A percentile compares a stretch with the other conserved stretches of the same genome.
These are phyloP conservation scores for Stygiomarasmius scandens DNA, from an alignment of 1,284 basidiomycete species.

Conservation along the genomic window DNA sequence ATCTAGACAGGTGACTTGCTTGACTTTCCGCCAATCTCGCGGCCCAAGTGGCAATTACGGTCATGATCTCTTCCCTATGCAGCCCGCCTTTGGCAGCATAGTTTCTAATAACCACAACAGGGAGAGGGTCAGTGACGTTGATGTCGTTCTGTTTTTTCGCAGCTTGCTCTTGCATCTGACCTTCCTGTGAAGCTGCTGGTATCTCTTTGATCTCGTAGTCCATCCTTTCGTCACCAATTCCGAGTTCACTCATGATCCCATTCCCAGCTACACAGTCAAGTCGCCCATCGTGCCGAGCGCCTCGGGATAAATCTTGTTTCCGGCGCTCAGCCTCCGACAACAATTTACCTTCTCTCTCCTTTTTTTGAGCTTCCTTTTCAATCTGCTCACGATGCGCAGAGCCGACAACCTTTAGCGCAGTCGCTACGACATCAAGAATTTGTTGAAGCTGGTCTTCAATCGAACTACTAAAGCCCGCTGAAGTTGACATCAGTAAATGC, in stretches of 20 bases:
- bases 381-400: constrained; percentile 50
- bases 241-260: constrained; percentile 83
- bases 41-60: constrained; percentile 85
- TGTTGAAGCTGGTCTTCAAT: constrained; percentile 86
- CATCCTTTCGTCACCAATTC: constrained; percentile 72
- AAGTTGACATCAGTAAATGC: constrained; percentile 8
- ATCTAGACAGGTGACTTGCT: too few species aligned
- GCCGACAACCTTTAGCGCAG: constrained; percentile 71
- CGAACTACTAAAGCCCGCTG: constrained; percentile 85
- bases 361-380: constrained; percentile 39
- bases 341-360: constrained; percentile 31
- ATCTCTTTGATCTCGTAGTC: constrained; percentile 35
- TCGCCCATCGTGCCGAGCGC: constrained; percentile 72
- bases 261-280: constrained; percentile 82
- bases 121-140: constrained; percentile 64
- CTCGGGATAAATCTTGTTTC: constrained; percentile 17
- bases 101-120: constrained; percentile 85
- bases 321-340: constrained; percentile 38
- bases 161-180: constrained; percentile 20
- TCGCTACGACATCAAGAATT: constrained; percentile 81
- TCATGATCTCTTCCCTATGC: constrained; percentile 74
- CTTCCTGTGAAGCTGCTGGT: constrained; percentile 32
- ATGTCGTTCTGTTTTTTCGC: constrained; percentile 29
- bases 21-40: constrained; percentile 80
- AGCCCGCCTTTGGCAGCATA: constrained; percentile 68